Conservation (phyloP, 768 basidiomycete genomes). For the Boletus huronensis region DNA sequence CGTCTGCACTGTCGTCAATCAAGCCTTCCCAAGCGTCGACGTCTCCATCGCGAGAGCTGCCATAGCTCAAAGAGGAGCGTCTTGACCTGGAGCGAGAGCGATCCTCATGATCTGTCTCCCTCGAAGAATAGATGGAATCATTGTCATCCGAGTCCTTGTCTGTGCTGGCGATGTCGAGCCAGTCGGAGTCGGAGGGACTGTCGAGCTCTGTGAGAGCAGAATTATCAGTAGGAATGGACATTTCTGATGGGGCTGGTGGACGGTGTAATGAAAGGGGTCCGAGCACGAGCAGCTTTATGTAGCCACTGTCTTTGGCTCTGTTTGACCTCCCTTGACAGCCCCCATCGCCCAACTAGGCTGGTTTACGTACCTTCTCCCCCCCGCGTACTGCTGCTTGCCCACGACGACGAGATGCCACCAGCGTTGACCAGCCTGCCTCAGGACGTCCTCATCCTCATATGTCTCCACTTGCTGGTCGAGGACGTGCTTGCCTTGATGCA, state of each 20-base stretch:
- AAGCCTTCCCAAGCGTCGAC: slow-evolving; percentile 79
- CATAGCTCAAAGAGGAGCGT: slow-evolving; percentile 64
- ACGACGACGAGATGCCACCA: slow-evolving; percentile 1
- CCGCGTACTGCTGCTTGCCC: not conserved
- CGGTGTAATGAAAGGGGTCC: slow-evolving; percentile 31
- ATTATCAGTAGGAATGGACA: slow-evolving; percentile 37
- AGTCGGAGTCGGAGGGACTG: slow-evolving; percentile 74
- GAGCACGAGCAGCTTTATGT: slow-evolving; percentile 24
- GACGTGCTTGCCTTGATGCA: slow-evolving; percentile 50
- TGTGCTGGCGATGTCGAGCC: slow-evolving; percentile 74
- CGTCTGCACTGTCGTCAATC: slow-evolving; percentile 59
- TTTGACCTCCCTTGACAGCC: slow-evolving; percentile 13
- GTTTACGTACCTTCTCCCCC: not conserved
- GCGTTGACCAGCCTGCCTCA: slow-evolving; percentile 37
- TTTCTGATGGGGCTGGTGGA: slow-evolving; percentile 21
- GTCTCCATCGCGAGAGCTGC: slow-evolving; percentile 65
- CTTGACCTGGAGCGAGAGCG: slow-evolving; percentile 54
- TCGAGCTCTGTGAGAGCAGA: slow-evolving; percentile 59
- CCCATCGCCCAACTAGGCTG: not conserved
- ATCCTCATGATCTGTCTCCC: slow-evolving; percentile 61
- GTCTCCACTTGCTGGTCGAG: slow-evolving; percentile 30
- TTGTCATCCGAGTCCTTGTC: slow-evolving; percentile 64
- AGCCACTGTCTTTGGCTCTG: slow-evolving; percentile 28
- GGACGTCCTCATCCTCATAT: slow-evolving; percentile 43
- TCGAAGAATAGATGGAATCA: slow-evolving; percentile 56